A percentile compares a stretch with the other conserved stretches of the same genome.
phyloP scores from a whole-genome alignment of 139 green algal genomes.

The Chlorella sp. region DNA sequence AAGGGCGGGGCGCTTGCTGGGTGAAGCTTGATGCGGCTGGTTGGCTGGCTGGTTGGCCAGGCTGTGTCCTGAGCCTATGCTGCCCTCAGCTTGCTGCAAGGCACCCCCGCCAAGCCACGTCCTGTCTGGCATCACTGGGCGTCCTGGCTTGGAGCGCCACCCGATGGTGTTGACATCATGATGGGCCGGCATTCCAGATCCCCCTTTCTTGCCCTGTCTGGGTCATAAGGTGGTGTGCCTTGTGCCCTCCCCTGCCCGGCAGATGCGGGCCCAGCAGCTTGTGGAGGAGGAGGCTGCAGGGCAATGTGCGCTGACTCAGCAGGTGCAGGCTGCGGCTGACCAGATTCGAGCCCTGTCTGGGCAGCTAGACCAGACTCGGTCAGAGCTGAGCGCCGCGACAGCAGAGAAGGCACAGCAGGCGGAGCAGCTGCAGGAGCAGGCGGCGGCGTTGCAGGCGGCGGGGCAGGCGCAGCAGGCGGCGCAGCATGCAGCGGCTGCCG shows the following conservation, averaged over 20 bases:
- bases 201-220: no score
- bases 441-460: background rate
- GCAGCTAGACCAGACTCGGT: background rate
- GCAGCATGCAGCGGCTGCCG: background rate
- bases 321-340: background rate
- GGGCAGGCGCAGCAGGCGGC: background rate
- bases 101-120: no score
- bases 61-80: no score
- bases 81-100: no score
- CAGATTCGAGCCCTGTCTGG: background rate
- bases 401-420: background rate
- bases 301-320: background rate
- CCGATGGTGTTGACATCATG: background rate
- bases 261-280: background rate
- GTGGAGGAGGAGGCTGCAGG: background rate
- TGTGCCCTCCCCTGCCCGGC: background rate
- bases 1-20: no score
- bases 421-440: background rate
- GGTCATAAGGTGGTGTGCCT: no score
- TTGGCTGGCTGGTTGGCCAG: background rate
- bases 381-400: background rate
- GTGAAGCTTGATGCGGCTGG: background rate
- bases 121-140: no score
- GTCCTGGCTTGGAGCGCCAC: no score
- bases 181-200: no score